Conservation (phyloP, 371 early-diverging fungal species). For the Mucor circinelloides region DNA sequence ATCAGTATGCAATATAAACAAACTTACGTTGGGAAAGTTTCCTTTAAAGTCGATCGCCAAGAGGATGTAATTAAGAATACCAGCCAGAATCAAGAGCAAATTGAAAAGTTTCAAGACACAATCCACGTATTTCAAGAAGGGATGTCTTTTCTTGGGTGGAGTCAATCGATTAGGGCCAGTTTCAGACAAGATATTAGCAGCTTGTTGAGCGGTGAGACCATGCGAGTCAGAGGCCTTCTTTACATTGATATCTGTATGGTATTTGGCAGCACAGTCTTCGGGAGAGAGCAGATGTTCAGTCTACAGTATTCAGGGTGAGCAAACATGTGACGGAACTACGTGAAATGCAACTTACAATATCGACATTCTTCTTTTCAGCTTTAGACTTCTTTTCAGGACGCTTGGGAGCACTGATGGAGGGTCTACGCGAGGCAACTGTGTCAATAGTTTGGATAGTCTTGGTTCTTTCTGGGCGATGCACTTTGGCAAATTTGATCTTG, state of each 20-base stretch:
- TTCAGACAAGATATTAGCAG: slow-evolving; percentile 58
- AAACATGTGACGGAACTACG: neutral
- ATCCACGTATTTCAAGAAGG: slow-evolving; percentile 73
- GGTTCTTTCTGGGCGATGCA: slow-evolving; percentile 33
- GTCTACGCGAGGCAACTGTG: slow-evolving; percentile 26
- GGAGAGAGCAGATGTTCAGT: slow-evolving; percentile 78
- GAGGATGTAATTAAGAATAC: slow-evolving; percentile 79
- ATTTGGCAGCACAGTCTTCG: slow-evolving; percentile 67
- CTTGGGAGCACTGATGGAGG: slow-evolving; percentile 34
- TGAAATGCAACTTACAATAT: slow-evolving; percentile 34
- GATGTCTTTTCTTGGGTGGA: slow-evolving; percentile 83
- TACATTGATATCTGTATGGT: slow-evolving; percentile 56
- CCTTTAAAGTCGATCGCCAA: slow-evolving; percentile 68
- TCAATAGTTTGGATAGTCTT: slow-evolving; percentile 32
- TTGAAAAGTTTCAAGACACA: slow-evolving; percentile 83
- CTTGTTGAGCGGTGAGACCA: slow-evolving; percentile 72
- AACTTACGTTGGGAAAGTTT: slow-evolving; percentile 72
- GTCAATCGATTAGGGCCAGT: slow-evolving; percentile 86
- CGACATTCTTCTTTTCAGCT: slow-evolving; percentile 27
- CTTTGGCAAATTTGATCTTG: slow-evolving; percentile 30
- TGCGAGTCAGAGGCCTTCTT: slow-evolving; percentile 64
- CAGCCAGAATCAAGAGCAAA: slow-evolving; percentile 81
- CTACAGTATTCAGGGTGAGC: slow-evolving; percentile 1
- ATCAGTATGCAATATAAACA: neutral
- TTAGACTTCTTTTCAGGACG: slow-evolving; percentile 22